These are phyloP conservation scores for Neohortaea acidophila DNA, from an alignment of 495 filamentous ascomycete genomes.

Conservation along the genomic window DNA sequence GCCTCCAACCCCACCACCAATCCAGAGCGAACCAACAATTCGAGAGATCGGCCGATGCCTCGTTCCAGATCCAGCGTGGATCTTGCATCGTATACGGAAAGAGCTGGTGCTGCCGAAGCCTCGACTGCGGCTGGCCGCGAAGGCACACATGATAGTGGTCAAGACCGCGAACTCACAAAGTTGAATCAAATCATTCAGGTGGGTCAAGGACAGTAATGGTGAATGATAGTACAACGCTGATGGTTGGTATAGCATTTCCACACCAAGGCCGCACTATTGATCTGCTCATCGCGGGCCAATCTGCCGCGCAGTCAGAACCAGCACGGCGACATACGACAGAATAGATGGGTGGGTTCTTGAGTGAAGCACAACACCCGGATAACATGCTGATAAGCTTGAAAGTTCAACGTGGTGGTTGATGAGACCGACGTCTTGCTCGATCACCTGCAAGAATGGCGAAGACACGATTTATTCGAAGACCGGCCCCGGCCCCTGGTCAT, in stretches of 20 bases:
- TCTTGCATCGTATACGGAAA: conserved; percentile 16
- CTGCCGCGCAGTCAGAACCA: conserved; percentile 46
- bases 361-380: no score
- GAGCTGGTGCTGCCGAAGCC: conserved; percentile 6
- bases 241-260: conserved; percentile 59
- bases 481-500: conserved; percentile 76
- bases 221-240: conserved; percentile 10
- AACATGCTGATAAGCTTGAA: no score
- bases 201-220: conserved; percentile 7
- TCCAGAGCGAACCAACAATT: conserved; percentile 54
- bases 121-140: conserved; percentile 1
- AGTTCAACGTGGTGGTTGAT: conserved; percentile 92
- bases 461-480: conserved; percentile 56
- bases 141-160: background rate
- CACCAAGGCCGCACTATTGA: conserved; percentile 71
- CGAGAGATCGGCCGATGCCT: conserved; percentile 38
- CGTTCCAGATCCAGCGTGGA: conserved; percentile 16
- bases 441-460: conserved; percentile 64
- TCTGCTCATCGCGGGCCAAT: conserved; percentile 62
- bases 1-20: conserved; percentile 51
- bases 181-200: conserved; percentile 87
- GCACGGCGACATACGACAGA: conserved; percentile 51
- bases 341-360: conserved; percentile 80
- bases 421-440: conserved; percentile 76
- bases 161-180: conserved; percentile 31